A percentile compares a stretch with the other conserved stretches of the same genome.
Conservation (phyloP, 176 grass and related monocot genomes). For the Phoenix dactylifera region DNA sequence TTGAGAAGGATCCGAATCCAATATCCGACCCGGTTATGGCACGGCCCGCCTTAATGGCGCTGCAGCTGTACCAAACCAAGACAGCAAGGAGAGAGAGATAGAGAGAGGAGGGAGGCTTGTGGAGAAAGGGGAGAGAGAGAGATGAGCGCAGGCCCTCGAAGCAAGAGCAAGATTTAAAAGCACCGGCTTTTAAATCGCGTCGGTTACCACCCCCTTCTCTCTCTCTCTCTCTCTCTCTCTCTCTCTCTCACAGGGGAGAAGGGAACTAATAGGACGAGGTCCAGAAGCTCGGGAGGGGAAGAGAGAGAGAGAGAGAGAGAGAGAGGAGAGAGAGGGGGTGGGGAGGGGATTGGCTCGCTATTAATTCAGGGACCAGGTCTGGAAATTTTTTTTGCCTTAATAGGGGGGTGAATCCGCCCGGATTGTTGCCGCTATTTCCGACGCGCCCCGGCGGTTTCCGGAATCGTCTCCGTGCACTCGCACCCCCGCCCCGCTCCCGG, state of each 20-base stretch:
- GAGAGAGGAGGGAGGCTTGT: conserved; percentile 12
- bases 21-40: conserved; percentile 49
- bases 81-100: conserved; percentile 16
- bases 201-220: conserved; percentile 36
- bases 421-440: conserved; percentile 6
- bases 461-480: not conserved
- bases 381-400: not conserved
- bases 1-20: conserved; percentile 29
- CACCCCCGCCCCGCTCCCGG: not conserved
- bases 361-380: no score
- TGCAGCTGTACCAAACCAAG: conserved; percentile 64
- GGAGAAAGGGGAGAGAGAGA: conserved; percentile 16
- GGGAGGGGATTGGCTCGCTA: no score
- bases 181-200: conserved; percentile 48
- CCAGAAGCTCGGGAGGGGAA: not conserved
- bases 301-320: conserved; percentile 2
- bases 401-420: not conserved
- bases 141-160: conserved; percentile 26
- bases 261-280: conserved; percentile 2
- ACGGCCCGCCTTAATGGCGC: conserved; percentile 56
- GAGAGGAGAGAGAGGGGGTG: no score
- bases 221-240: not conserved
- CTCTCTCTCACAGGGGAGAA: conserved; percentile 1
- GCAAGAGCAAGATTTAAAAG: conserved; percentile 40
- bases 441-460: not conserved